A percentile compares a stretch with the other conserved stretches of the same genome.
Evolutionary conservation across 1,284 basidiomycete genomes (phyloP).

Genomic region (Trametes sp.): DNA sequence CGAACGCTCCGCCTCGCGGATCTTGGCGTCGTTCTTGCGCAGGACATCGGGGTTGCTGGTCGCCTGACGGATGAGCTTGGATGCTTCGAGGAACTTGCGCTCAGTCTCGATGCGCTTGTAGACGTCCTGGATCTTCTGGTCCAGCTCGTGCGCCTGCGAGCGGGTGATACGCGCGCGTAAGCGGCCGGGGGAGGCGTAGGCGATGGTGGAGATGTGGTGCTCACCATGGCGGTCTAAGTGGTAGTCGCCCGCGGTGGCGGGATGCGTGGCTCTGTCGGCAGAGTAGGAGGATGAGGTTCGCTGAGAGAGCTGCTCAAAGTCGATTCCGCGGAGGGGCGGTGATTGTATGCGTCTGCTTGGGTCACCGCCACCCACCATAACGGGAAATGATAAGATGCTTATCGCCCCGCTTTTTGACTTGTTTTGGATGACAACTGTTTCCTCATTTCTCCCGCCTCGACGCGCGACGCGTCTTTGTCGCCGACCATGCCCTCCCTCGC

Average conservation of each 20-base stretch:
- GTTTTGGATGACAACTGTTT: conserved; percentile 3
- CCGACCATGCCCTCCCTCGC: conserved; percentile 49
- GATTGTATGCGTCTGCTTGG: conserved; percentile 42
- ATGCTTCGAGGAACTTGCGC: conserved; percentile 91
- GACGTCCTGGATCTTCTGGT: conserved; percentile 93
- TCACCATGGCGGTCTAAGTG: conserved; percentile 38
- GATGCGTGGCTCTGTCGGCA: conserved; percentile 25
- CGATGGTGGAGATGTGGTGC: conserved; percentile 20
- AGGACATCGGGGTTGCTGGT: conserved; percentile 90
- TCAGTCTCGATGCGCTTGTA: conserved; percentile 91
- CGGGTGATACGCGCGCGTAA: conserved; percentile 16
- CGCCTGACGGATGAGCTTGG: conserved; percentile 80
- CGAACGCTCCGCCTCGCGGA: conserved; percentile 87
- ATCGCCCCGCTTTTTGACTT: conserved; percentile 21
- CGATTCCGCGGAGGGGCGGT: conserved; percentile 34
- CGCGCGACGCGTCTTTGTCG: conserved; percentile 5
- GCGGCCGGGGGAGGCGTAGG: conserved; percentile 13
- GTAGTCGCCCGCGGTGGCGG: conserved; percentile 31
- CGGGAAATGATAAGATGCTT: conserved; percentile 29
- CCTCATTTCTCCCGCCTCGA: conserved; percentile 7
- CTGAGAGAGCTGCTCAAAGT: conserved; percentile 14
- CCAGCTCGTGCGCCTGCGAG: conserved; percentile 64
- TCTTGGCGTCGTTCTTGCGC: conserved; percentile 83
- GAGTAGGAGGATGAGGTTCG: conserved; percentile 16
- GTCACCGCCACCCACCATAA: conserved; percentile 30